Base-by-base conservation (phyloP, 2,329 filamentous ascomycete species). In the Sporothrix phasma region DNA sequence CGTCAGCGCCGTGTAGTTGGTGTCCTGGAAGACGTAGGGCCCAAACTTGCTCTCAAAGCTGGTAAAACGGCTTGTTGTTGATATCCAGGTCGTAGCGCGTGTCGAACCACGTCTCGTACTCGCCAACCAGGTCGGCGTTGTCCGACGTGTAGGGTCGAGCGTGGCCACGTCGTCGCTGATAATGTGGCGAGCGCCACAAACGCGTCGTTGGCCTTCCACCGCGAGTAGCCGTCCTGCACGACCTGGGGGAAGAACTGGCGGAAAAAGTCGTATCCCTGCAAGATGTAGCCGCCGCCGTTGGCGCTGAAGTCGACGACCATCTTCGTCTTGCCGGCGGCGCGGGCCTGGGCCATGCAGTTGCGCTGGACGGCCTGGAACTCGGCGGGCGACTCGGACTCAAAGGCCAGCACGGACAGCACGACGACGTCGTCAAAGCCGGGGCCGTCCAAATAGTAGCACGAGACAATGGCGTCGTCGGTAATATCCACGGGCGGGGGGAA, bases 221-320 rank as follows among this genome's bases (percentile, higher is more conserved):
- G 67, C 60, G 67, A 79, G 68, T 78, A 76, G 5, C 75, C 73
- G 3, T 75, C 73, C 11, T 67, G 63, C 47, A 59, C 10, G 1
- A 78, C 73, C 13, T 73, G 68, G 3, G 77, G 78, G 73, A 83
- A 81, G 0, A 85, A 75, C 71, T 81, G 74, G 62, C 82, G 81
- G 74, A 87, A 86, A 29, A 88, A 76, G 69, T 86, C 84, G 67
- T 84, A 85, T 17, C 82, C 84, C n/a, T 81, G 78, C 7, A 84
- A 71, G 51, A 87, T 81, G 15, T 77, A 79, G 26, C 85, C 84
- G 47, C 85, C 85, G 2, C 79, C 80, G 68, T 87, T 87, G 54
- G 77, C 78, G 3, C 78, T 79, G 5, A 87, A 73, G 67, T 87
- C 84, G 34, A 88, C 75, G 11, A 87, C 79, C 0, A 87, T 78